These are phyloP conservation scores for Macrocybe gigantea DNA, from an alignment of 768 basidiomycete species.

Conservation along the genomic window DNA sequence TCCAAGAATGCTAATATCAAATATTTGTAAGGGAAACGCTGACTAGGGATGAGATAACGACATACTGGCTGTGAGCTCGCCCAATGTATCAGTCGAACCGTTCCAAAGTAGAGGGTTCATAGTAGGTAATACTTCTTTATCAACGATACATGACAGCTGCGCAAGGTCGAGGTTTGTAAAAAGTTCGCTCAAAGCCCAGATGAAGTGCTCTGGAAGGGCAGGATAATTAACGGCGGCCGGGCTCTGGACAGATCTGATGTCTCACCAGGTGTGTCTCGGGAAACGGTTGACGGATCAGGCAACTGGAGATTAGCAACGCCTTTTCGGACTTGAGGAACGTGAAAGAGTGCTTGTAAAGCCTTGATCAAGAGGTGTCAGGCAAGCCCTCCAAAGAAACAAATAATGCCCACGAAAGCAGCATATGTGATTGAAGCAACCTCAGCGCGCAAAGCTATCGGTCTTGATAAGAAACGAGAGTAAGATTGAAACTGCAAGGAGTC, in stretches of 20 bases:
- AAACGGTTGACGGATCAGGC: slow-evolving; percentile 18
- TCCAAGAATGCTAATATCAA: slow-evolving; percentile 42
- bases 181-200: slow-evolving; percentile 59
- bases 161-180: slow-evolving; percentile 70
- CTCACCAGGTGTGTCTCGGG: slow-evolving; percentile 11
- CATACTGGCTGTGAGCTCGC: slow-evolving; percentile 15
- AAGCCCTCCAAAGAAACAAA: neutral
- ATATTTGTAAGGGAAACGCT: slow-evolving; percentile 1
- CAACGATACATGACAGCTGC: slow-evolving; percentile 48
- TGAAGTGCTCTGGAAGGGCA: slow-evolving; percentile 31
- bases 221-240: neutral
- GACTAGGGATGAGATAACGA: neutral
- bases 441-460: slow-evolving; percentile 69
- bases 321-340: slow-evolving; percentile 65
- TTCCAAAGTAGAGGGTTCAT: slow-evolving; percentile 35
- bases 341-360: slow-evolving; percentile 57
- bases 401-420: slow-evolving; percentile 46
- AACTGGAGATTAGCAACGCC: slow-evolving; percentile 26
- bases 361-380: slow-evolving; percentile 10
- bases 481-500: neutral
- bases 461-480: slow-evolving; percentile 16
- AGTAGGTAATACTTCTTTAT: slow-evolving; percentile 42
- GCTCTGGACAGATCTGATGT: neutral
- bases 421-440: slow-evolving; percentile 45
- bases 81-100: slow-evolving; percentile 18